Percentiles rank a stretch among this genome's conserved stretches.
Conservation (phyloP, 2,329 filamentous ascomycete genomes). For the Colletotrichum sidae region DNA sequence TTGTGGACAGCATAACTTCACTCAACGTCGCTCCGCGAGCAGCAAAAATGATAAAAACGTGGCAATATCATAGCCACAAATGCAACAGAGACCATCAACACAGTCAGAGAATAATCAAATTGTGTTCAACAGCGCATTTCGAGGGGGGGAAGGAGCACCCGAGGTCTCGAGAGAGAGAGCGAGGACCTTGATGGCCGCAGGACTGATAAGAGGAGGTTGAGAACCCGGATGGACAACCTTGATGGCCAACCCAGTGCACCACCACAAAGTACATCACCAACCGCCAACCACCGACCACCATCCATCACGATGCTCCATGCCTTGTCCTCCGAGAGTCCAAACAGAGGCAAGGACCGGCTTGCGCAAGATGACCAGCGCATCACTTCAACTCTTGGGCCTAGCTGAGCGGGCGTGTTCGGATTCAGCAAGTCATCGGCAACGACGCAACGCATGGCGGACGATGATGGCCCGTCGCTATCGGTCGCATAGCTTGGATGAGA, state of each 20-base stretch:
- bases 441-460: slow-evolving; percentile 18
- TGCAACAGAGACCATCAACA: too few relatives aligned
- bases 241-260: slow-evolving; percentile 28
- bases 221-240: slow-evolving; percentile 39
- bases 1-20: too few relatives aligned
- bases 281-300: slow-evolving; percentile 22
- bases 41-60: too few relatives aligned
- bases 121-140: neutral
- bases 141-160: too few relatives aligned
- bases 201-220: slow-evolving; percentile 21
- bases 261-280: slow-evolving; percentile 13
- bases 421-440: slow-evolving; percentile 7
- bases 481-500: slow-evolving; percentile 17
- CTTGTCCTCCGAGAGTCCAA: too few relatives aligned
- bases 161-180: neutral
- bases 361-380: slow-evolving; percentile 24
- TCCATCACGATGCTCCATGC: slow-evolving; percentile 9
- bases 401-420: slow-evolving; percentile 12
- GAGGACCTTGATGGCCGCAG: slow-evolving; percentile 37
- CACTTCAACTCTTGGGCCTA: neutral
- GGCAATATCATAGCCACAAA: too few relatives aligned
- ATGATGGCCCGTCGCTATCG: slow-evolving; percentile 5
- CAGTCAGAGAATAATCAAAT: too few relatives aligned
- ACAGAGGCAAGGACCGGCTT: too few relatives aligned
- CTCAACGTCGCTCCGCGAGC: too few relatives aligned